Evolutionary conservation across 352 stramenopile genomes (phyloP).

Genomic region (Thalassiosira mediterranea): DNA sequence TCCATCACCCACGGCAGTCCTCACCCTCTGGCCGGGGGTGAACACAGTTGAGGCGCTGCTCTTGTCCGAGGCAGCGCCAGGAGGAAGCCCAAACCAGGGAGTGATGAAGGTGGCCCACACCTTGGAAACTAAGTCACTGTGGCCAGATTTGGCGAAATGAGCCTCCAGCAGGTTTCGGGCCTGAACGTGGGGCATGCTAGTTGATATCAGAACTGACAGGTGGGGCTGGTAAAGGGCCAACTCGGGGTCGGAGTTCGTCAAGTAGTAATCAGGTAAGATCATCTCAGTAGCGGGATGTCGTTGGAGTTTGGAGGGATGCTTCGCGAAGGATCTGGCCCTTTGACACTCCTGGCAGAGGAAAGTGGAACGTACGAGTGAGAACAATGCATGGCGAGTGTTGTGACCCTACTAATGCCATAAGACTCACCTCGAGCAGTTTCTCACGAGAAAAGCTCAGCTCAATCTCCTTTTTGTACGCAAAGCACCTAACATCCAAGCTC

Average conservation of each 20-base stretch:
- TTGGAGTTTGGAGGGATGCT: slow-evolving; percentile 59
- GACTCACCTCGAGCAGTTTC: slow-evolving; percentile 59
- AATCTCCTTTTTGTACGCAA: slow-evolving; percentile 65
- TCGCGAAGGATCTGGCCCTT: slow-evolving; percentile 56
- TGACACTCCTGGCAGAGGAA: slow-evolving; percentile 60
- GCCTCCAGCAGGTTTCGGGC: slow-evolving; percentile 59
- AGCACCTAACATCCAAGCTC: slow-evolving; percentile 69
- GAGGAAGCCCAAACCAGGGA: slow-evolving; percentile 75
- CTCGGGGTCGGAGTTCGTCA: slow-evolving; percentile 50
- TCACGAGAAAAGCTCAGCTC: slow-evolving; percentile 62
- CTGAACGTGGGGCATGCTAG: slow-evolving; percentile 62
- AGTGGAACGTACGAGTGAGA: slow-evolving; percentile 10
- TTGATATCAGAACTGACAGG: slow-evolving; percentile 55
- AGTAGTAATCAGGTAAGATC: slow-evolving; percentile 55
- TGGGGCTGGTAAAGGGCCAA: slow-evolving; percentile 71
- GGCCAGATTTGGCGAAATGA: slow-evolving; percentile 20
- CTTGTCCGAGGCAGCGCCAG: slow-evolving; percentile 1
- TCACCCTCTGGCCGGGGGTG: slow-evolving; percentile 63
- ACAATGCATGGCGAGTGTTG: neutral
- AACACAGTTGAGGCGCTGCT: neutral
- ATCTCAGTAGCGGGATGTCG: slow-evolving; percentile 42
- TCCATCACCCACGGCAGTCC: slow-evolving; percentile 74
- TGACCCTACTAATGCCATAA: neutral
- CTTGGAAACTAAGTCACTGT: slow-evolving; percentile 56
- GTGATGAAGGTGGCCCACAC: slow-evolving; percentile 81